Evolutionary conservation across 2,329 filamentous ascomycete genomes (phyloP), one percentile per base, ranked within the genome.

Genomic region (Leptosphaerulina australis): DNA sequence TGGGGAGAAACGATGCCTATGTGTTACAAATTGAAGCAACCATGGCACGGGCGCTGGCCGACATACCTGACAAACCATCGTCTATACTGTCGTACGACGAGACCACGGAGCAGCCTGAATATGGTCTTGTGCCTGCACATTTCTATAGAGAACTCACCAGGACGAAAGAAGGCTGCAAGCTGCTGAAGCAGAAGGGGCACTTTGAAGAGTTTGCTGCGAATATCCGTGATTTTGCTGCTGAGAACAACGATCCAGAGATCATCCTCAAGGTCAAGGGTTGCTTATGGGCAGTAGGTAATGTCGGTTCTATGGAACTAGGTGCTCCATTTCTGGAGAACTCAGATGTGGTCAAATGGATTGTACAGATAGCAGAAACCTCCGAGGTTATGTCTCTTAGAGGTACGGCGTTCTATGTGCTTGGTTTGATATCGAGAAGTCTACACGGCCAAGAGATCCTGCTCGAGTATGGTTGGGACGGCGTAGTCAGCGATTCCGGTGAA

Each of bases 281-380:
- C 69, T 79, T 99, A 37, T 99, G 94, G 94, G 94, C 94, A 0
- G 91, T 99, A 1, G 94, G 94, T 18, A 99, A 99, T 63, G 93
- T 99, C 28, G 94, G 94, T 0, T 97, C 92, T 0, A 97, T 99
- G 92, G 93, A 97, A 64, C 84, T 97, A 1, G 94, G 94, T 1
- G 93, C 93, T 1, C 91, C 91, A 0, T 99, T 99, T 70, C 80
- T 99, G 3, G 94, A 97, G 73, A 87, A 88, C 47, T 90, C 86
- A 28, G 90, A 97, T 59, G 91, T 97, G 28, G 91, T 97, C 14
- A 84, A 88, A 65, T 84, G 88, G 56, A 93, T 99, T 55, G 85
- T 97, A 36, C 81, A 85, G 56, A 97, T 99, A 68, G 94, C 94
- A 1, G 90, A 96, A 70, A 79, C 80, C 21, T 92, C 94, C 31